These are phyloP conservation scores for Neurospora hispaniola DNA, from an alignment of 495 filamentous ascomycete species.

Conservation along the genomic window DNA sequence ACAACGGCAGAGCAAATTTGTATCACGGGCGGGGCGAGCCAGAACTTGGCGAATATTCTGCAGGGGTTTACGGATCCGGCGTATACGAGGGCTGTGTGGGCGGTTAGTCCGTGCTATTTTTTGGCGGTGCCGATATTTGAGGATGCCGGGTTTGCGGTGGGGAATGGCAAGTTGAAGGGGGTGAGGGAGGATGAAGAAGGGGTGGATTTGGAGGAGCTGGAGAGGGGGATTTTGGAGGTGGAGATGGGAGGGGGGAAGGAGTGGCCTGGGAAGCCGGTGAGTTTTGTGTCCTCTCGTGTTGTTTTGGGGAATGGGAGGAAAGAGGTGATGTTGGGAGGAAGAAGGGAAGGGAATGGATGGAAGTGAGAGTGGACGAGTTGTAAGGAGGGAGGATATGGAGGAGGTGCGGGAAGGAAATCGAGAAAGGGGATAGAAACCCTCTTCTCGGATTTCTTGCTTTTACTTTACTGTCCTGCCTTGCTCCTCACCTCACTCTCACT, in stretches of 20 bases:
- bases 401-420: not conserved
- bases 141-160: constrained; percentile 52
- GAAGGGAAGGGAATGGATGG: not conserved
- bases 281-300: not conserved
- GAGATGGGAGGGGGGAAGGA: constrained; percentile 25
- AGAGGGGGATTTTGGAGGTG: constrained; percentile 28
- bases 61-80: constrained; percentile 66
- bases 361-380: too few species aligned
- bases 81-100: constrained; percentile 67
- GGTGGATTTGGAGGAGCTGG: constrained; percentile 51
- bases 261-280: constrained; percentile 7
- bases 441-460: not conserved
- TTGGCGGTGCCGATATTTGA: constrained; percentile 69
- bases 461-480: not conserved
- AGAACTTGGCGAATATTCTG: constrained; percentile 63
- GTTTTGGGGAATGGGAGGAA: not conserved
- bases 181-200: constrained; percentile 63
- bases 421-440: not conserved
- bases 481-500: not conserved
- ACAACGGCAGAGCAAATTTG: constrained; percentile 51
- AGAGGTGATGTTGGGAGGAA: not conserved
- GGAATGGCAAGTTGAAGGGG: constrained; percentile 41
- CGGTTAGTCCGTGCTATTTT: constrained; percentile 71
- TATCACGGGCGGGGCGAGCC: constrained; percentile 71
- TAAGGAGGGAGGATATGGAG: too few species aligned